These are phyloP conservation scores for Fusarium odoratissimum DNA, from an alignment of 2,329 filamentous ascomycete genomes.

Conservation along the genomic window DNA sequence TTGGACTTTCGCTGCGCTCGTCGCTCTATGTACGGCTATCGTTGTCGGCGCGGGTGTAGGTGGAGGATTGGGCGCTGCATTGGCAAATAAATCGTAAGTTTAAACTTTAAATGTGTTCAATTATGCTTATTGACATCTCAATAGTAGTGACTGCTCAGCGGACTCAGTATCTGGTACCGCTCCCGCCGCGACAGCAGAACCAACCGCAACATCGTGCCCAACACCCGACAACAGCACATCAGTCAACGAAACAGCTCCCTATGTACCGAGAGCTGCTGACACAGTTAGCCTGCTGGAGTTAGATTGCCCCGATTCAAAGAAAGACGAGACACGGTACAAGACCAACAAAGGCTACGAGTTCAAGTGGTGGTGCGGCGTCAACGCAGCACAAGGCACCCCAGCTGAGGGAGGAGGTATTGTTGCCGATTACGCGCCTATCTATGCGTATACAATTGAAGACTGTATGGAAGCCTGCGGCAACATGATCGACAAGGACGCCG, in stretches of 20 bases:
- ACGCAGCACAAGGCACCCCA: not conserved
- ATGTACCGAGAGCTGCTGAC: slow-evolving; percentile 15
- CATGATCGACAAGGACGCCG: slow-evolving; percentile 22
- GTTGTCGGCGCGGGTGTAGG: slow-evolving; percentile 32
- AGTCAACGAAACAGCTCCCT: slow-evolving; percentile 20
- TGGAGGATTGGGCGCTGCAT: slow-evolving; percentile 30
- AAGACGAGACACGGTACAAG: slow-evolving; percentile 21
- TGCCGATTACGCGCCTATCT: slow-evolving; percentile 5
- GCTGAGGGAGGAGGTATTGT: slow-evolving; percentile 24
- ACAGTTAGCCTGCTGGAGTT: slow-evolving; percentile 5
- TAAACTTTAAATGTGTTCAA: rapidly evolving
- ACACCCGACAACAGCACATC: slow-evolving; percentile 16
- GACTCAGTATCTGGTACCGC: not conserved
- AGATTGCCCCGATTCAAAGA: slow-evolving; percentile 10
- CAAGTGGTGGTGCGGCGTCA: slow-evolving; percentile 34
- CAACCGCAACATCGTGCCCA: slow-evolving; percentile 19
- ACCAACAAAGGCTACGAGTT: slow-evolving; percentile 31
- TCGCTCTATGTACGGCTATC: slow-evolving; percentile 29
- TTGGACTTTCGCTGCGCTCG: slow-evolving; percentile 30
- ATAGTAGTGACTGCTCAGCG: slow-evolving; percentile 8
- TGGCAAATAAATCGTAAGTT: slow-evolving; percentile 30
- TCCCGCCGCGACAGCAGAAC: slow-evolving; percentile 11
- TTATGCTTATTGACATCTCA: not conserved
- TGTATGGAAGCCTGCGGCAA: slow-evolving; percentile 23
- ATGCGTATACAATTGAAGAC: slow-evolving; percentile 21